Base-by-base conservation (phyloP, 2,329 filamentous ascomycete species). In the Penicillium sp. region DNA sequence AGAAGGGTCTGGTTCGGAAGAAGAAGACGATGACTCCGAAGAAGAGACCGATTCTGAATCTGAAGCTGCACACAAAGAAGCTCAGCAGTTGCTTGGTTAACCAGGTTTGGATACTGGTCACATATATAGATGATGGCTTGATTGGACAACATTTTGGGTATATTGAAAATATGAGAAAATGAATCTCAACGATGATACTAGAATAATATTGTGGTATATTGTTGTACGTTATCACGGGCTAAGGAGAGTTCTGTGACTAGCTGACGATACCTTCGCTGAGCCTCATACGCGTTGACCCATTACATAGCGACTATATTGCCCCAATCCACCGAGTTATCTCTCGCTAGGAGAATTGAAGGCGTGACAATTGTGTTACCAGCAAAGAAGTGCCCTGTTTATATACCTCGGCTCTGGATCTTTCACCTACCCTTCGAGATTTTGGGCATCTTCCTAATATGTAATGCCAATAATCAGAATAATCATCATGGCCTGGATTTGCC, bases 1-100 rank as follows among this genome's bases (percentile, higher is more conserved):
- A 1, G 79, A 80, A 4, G 73, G 64, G 6, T 66, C 66, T 30
- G 56, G 63, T 3, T 61, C 59, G 30, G 78, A 79, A 35, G 76
- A 78, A 14, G 71, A 71, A 42, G 75, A 75, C 47, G 36, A 65
- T 23, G 61, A 65, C 2, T 61, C 58, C 44, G 78, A 79, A 40
- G 76, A 78, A 23, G 71, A 71, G 45, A 71, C 67, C 32, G 75
- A 75, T 50, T 72, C 65, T 27, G 62, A 64, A 51, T 59, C 38
- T 13, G 59, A 63, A 27, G 59, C 50, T 39, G 55, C 55, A 11
- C 58, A 59, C n/a, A 65, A 59, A 39, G 62, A 64, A 44, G 56
- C 56, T 16, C 56, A 55, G 55, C 53, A 62, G 29, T 42, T 65
- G 38, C 61, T 65, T 42, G 26, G 41, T 13, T 51, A 43, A 38